Percentiles rank a stretch among this genome's conserved stretches.
Conservation (phyloP, 192 early-diverging fungal species). For the Cetraspora pellucida region DNA sequence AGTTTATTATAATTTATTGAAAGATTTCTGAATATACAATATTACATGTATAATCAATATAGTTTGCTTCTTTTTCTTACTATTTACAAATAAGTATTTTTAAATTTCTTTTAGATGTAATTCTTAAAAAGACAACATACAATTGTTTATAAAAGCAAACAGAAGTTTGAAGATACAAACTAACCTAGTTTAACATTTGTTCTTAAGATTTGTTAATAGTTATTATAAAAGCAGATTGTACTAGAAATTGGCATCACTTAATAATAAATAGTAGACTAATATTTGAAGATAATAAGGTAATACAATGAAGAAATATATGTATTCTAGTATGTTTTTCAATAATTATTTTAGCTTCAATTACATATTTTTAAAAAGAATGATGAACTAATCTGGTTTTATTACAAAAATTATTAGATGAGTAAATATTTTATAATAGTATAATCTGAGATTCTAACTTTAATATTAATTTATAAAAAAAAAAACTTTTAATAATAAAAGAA, state of each 20-base stretch:
- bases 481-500: conserved; percentile 3
- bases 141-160: conserved; percentile 31
- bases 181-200: conserved; percentile 12
- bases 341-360: conserved; percentile 26
- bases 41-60: too few relatives aligned
- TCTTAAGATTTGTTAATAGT: conserved; percentile 38
- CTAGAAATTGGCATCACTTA: conserved; percentile 19
- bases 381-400: conserved; percentile 34
- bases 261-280: conserved; percentile 23
- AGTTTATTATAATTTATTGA: too few relatives aligned
- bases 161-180: conserved; percentile 25
- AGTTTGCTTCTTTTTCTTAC: too few relatives aligned
- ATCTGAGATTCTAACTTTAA: too few relatives aligned
- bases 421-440: conserved; percentile 19
- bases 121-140: conserved; percentile 30
- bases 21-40: too few relatives aligned
- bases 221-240: conserved; percentile 28
- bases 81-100: too few relatives aligned
- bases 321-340: conserved; percentile 27
- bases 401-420: conserved; percentile 31
- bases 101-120: neutral
- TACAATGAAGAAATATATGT: conserved; percentile 6
- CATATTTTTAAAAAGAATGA: neutral
- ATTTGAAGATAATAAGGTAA: conserved; percentile 23
- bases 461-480: conserved; percentile 29